Base-by-base conservation (phyloP, 805 yeast genomes). In the Dipodascopsis uninucleata region DNA sequence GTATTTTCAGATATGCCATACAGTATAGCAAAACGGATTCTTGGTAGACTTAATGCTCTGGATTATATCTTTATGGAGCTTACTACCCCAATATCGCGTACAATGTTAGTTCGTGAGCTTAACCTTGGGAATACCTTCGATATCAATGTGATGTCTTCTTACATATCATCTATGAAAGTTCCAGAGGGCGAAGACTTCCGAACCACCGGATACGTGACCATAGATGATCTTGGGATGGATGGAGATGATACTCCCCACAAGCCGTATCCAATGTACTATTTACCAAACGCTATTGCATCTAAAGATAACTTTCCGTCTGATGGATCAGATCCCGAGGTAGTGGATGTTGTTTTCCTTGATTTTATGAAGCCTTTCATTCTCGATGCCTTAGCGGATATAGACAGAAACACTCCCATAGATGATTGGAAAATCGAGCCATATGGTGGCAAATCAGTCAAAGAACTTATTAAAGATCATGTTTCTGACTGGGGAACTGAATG, bases 181-280 rank as follows among this genome's bases (percentile, higher is more conserved):
- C 22, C 53, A 55, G 38, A 56, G 58, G 31, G 41, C 6, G 51
- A 57, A 24, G 41, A 58, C 26, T 39, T 60, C 7, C 58, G 72
- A 10, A 58, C 78, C 1, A 77, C 76, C 49, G 98, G 98, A 0
- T 85, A 83, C 56, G 80, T 79, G 0, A 90, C 98, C 0, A 57
- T 65, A 36, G 98, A 93, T 61, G 97, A 90, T 58, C 72, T 74
- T 56, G 98, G 97, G 0, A 65, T 70, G 52, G 79, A 80, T 51
- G 98, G 98, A 18, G 98, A 93, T 61, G 97, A 70, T 69, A 73
- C 87, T 29, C 56, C 79, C 45, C 89, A 84, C 66, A 69, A 66
- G 46, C 74, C 85, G 1, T 74, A 82, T 36, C 68, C 69, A 0
- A 68, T 72, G 45, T 81, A 74, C 61, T 75, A 72, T 5, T 70